phyloP scores from a whole-genome alignment of 768 basidiomycete genomes.

The Hygrocybe coccinea region DNA sequence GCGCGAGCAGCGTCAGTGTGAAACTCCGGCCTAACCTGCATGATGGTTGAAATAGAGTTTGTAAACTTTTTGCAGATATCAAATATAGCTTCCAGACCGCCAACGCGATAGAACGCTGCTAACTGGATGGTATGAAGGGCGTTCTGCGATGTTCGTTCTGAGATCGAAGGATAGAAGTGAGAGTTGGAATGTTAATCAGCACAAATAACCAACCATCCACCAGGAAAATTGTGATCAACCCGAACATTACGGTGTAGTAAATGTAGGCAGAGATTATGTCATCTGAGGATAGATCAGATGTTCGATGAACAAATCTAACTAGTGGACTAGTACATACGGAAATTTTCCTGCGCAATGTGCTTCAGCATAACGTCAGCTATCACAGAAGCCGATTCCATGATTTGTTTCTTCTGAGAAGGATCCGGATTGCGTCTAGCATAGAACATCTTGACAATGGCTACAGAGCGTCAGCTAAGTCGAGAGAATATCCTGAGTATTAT shows the following conservation, averaged over 20 bases:
- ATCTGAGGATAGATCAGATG: conserved; percentile 9
- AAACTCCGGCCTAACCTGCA: conserved; percentile 47
- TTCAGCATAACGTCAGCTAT: conserved; percentile 70
- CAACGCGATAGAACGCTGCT: conserved; percentile 61
- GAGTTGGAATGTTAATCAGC: conserved; percentile 4
- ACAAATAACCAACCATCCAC: conserved; percentile 40
- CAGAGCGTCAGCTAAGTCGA: background rate
- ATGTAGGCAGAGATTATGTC: conserved; percentile 35
- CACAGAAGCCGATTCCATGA: conserved; percentile 59
- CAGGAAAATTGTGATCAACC: conserved; percentile 42
- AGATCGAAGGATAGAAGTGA: conserved; percentile 7
- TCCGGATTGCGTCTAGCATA: conserved; percentile 77
- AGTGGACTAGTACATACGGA: conserved; percentile 40
- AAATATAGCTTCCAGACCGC: conserved; percentile 68
- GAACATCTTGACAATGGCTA: conserved; percentile 85
- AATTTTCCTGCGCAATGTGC: conserved; percentile 53
- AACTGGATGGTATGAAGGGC: conserved; percentile 81
- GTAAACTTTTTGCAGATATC: conserved; percentile 52
- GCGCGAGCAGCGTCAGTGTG: conserved; percentile 55
- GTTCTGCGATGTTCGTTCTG: conserved; percentile 72
- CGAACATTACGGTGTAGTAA: conserved; percentile 46
- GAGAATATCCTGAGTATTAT: conserved; percentile 8
- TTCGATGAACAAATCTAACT: background rate
- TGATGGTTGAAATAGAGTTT: conserved; percentile 51
- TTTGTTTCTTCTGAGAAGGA: conserved; percentile 68